phyloP scores from a whole-genome alignment of 177 flowering plant species.

The Vitis hybrid region DNA sequence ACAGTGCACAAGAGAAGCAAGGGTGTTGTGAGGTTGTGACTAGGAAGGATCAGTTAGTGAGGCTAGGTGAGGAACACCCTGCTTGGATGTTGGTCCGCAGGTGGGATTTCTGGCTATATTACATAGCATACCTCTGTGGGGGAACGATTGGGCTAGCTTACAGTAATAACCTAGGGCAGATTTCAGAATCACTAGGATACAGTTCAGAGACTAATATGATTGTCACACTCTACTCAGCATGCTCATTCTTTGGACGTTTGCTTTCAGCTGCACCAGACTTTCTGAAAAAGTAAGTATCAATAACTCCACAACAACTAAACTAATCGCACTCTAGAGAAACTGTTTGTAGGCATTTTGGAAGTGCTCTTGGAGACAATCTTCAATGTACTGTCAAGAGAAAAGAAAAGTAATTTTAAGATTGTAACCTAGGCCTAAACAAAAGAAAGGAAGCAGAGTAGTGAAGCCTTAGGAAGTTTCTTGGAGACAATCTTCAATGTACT shows the following conservation, averaged over 20 bases:
- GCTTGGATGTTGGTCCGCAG: slow-evolving; percentile 17
- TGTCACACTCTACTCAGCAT: slow-evolving; percentile 32
- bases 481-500: too few relatives aligned
- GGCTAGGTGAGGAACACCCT: slow-evolving; percentile 41
- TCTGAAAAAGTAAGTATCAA: slow-evolving; percentile 30
- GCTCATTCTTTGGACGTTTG: slow-evolving; percentile 45
- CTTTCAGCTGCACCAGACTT: slow-evolving; percentile 42
- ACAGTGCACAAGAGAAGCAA: background rate
- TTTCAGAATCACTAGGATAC: slow-evolving; percentile 35
- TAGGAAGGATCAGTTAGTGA: slow-evolving; percentile 10
- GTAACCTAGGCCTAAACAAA: too few relatives aligned
- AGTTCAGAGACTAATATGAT: slow-evolving; percentile 14
- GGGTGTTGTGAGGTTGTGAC: slow-evolving; percentile 13
- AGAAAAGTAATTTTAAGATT: too few relatives aligned
- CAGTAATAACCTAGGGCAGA: slow-evolving; percentile 45
- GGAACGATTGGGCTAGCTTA: slow-evolving; percentile 47
- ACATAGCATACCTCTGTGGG: slow-evolving; percentile 36
- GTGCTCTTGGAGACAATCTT: too few relatives aligned
- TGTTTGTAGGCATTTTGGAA: too few relatives aligned
- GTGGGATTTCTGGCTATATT: slow-evolving; percentile 42
- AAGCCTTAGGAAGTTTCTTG: too few relatives aligned
- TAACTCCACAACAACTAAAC: too few relatives aligned
- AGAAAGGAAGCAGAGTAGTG: too few relatives aligned
- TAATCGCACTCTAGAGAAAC: too few relatives aligned
- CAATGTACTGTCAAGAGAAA: too few relatives aligned